A percentile compares a stretch with the other conserved stretches of the same genome.
phyloP scores from a whole-genome alignment of 345 rosid species.

The Heritiera fomes region DNA sequence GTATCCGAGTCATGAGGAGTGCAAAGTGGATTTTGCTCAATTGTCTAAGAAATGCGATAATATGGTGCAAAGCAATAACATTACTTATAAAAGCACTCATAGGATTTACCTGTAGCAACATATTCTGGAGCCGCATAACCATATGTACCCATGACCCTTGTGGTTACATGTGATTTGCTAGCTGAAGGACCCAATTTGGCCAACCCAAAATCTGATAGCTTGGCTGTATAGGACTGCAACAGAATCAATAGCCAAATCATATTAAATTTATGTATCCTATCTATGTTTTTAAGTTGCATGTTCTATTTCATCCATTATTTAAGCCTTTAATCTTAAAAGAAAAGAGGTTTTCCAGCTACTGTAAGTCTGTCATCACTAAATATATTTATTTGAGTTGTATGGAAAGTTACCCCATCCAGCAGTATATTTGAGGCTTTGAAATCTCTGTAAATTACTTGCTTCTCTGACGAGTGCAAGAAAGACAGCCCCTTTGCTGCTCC shows the following conservation, averaged over 20 bases:
- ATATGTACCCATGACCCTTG: constrained; percentile 89
- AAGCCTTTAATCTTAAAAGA: not conserved
- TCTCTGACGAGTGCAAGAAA: constrained; percentile 78
- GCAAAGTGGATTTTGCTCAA: not conserved
- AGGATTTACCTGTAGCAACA: constrained; percentile 77
- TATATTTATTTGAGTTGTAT: not conserved
- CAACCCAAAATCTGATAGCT: constrained; percentile 92
- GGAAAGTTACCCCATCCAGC: constrained; percentile 72
- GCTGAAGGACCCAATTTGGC: constrained; percentile 96
- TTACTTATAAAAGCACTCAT: not conserved
- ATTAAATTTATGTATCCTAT: constrained; percentile 10
- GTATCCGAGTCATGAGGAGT: constrained; percentile 17
- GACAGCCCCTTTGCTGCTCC: constrained; percentile 87
- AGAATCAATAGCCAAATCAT: constrained; percentile 1
- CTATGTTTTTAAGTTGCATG: constrained; percentile 9
- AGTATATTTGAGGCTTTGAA: constrained; percentile 92
- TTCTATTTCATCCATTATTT: not conserved
- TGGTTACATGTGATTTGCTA: constrained; percentile 92
- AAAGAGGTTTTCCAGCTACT: not conserved
- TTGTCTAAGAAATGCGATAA: not conserved
- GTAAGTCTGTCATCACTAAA: not conserved
- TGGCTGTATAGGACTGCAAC: constrained; percentile 77
- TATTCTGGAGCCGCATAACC: constrained; percentile 99
- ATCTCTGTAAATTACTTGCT: constrained; percentile 86
- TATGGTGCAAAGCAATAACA: not conserved